A percentile compares a stretch with the other conserved stretches of the same genome.
These are phyloP conservation scores for Hypholoma sublateritium DNA, from an alignment of 768 basidiomycete genomes.

Conservation along the genomic window DNA sequence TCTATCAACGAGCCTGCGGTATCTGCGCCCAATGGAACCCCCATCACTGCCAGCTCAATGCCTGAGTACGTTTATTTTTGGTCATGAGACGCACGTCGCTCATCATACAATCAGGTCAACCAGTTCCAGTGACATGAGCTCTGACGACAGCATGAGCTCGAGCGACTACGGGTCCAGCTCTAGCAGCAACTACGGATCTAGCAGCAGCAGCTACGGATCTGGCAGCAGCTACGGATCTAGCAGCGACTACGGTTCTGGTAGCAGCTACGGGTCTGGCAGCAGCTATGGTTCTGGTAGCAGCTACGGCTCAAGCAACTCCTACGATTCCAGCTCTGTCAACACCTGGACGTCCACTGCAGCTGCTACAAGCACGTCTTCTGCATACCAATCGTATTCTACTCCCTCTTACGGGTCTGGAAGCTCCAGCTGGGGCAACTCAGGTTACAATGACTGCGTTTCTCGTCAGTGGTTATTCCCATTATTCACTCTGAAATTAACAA, in stretches of 20 bases:
- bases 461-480: slow-evolving; percentile 41
- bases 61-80: slow-evolving; percentile 32
- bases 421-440: slow-evolving; percentile 52
- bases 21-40: slow-evolving; percentile 47
- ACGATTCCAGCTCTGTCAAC: slow-evolving; percentile 1
- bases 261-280: slow-evolving; percentile 15
- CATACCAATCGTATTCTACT: slow-evolving; percentile 31
- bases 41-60: slow-evolving; percentile 39
- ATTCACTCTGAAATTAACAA: background rate
- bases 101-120: background rate
- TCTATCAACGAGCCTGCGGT: slow-evolving; percentile 38
- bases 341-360: slow-evolving; percentile 6
- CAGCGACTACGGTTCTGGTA: slow-evolving; percentile 18
- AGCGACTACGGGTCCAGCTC: slow-evolving; percentile 16
- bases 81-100: background rate
- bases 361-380: slow-evolving; percentile 16
- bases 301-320: slow-evolving; percentile 11
- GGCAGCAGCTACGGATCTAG: slow-evolving; percentile 6
- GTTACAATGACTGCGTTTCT: slow-evolving; percentile 69
- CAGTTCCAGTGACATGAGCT: slow-evolving; percentile 4
- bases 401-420: slow-evolving; percentile 65
- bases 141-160: slow-evolving; percentile 6
- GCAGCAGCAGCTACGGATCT: background rate
- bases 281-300: slow-evolving; percentile 20
- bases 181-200: slow-evolving; percentile 11